Evolutionary conservation across 2,329 filamentous ascomycete species (phyloP).

Genomic region (Penicillium sp.): DNA sequence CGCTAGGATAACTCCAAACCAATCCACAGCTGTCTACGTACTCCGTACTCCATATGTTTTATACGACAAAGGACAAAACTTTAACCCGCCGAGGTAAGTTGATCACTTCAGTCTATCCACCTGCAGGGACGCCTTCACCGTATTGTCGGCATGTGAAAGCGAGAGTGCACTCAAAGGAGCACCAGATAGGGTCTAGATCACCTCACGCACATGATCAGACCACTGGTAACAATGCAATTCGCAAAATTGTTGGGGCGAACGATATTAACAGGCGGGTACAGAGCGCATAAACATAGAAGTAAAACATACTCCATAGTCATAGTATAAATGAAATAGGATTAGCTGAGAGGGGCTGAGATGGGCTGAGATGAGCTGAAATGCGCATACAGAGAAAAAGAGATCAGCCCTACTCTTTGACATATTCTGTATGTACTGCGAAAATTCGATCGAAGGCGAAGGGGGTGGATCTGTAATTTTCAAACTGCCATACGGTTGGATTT

Average conservation of each 20-base stretch:
- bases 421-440: neutral
- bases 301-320: neutral
- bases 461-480: neutral
- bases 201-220: neutral
- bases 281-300: neutral
- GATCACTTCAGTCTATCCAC: slow-evolving; percentile 10
- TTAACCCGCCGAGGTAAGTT: slow-evolving; percentile 22
- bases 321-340: too few relatives aligned
- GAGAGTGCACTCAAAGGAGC: too few relatives aligned
- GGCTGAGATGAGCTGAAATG: too few relatives aligned
- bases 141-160: slow-evolving; percentile 16
- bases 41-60: neutral
- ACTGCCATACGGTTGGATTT: neutral
- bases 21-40: neutral
- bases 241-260: slow-evolving; percentile 2
- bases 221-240: neutral
- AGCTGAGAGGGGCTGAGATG: too few relatives aligned
- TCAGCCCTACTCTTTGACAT: slow-evolving; percentile 2
- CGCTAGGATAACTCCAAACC: neutral
- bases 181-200: neutral
- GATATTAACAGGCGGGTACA: neutral
- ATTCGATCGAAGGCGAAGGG: neutral
- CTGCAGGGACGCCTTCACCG: slow-evolving; percentile 1
- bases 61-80: too few relatives aligned
- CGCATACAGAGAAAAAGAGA: too few relatives aligned